Evolutionary conservation across 176 grass and related monocot genomes (phyloP).

Genomic region (Olyra latifolia): DNA sequence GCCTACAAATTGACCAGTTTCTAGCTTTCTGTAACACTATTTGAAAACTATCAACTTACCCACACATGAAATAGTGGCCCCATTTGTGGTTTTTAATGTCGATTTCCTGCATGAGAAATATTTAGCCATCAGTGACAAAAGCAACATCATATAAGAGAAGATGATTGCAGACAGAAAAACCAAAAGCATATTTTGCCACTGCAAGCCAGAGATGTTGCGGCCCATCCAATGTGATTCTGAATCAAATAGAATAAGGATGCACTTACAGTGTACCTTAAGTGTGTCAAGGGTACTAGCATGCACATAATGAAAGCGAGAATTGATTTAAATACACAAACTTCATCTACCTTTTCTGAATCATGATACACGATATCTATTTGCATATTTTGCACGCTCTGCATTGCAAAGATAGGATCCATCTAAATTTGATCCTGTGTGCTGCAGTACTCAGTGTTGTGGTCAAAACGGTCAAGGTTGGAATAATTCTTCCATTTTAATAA

Average conservation of each 20-base stretch:
- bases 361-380: background rate
- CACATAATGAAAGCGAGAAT: background rate
- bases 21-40: background rate
- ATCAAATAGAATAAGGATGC: background rate
- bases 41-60: constrained; percentile 56
- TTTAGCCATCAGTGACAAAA: background rate
- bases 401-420: background rate
- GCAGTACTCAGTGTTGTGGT: background rate
- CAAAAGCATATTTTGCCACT: background rate
- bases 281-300: background rate
- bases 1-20: background rate
- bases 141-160: constrained; percentile 3
- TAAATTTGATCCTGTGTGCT: background rate
- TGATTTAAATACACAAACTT: background rate
- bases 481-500: background rate
- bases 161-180: background rate
- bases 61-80: constrained; percentile 98
- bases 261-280: background rate
- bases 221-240: background rate
- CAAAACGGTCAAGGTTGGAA: background rate
- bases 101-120: constrained; percentile 64
- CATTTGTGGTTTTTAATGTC: constrained; percentile 96
- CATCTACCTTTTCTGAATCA: background rate
- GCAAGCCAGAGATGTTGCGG: background rate
- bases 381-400: background rate